Evolutionary conservation across 1,284 basidiomycete genomes (phyloP).

Genomic region (Volvariella volvacea): DNA sequence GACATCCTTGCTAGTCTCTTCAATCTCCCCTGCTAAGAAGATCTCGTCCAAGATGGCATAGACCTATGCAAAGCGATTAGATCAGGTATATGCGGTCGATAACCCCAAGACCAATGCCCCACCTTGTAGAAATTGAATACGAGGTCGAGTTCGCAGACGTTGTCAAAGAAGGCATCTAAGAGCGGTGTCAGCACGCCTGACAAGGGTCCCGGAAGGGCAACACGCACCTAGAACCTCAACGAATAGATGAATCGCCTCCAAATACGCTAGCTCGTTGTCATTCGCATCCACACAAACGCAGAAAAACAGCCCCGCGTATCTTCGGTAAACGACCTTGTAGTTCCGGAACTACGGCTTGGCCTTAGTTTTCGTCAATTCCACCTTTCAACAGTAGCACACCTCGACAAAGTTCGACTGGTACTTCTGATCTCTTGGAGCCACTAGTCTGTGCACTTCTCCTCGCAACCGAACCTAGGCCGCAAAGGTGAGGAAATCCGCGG

Average conservation of each 20-base stretch:
- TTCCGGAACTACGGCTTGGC: constrained; percentile 71
- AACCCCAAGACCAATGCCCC: constrained; percentile 5
- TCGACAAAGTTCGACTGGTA: constrained; percentile 99
- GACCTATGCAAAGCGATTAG: constrained; percentile 45
- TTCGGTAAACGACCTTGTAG: constrained; percentile 91
- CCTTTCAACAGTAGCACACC: constrained; percentile 41
- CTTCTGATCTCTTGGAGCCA: constrained; percentile 97
- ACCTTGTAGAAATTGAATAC: constrained; percentile 99
- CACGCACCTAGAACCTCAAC: constrained; percentile 92
- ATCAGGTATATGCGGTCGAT: neutral
- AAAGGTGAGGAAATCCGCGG: neutral
- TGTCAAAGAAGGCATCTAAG: constrained; percentile 94
- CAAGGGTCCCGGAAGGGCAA: constrained; percentile 3
- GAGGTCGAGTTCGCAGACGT: constrained; percentile 94
- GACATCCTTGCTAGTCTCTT: constrained; percentile 96
- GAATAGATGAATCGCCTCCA: constrained; percentile 97
- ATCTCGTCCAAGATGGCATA: constrained; percentile 98
- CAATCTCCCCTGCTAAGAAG: constrained; percentile 97
- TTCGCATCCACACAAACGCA: constrained; percentile 97
- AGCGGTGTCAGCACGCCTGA: constrained; percentile 1
- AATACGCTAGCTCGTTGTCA: constrained; percentile 95
- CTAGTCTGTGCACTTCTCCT: constrained; percentile 92
- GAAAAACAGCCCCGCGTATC: constrained; percentile 98
- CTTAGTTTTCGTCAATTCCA: constrained; percentile 2
- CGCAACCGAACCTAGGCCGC: constrained; percentile 71